These are phyloP conservation scores for Penicillium cosmopolitanum DNA, from an alignment of 495 filamentous ascomycete species.

Conservation along the genomic window DNA sequence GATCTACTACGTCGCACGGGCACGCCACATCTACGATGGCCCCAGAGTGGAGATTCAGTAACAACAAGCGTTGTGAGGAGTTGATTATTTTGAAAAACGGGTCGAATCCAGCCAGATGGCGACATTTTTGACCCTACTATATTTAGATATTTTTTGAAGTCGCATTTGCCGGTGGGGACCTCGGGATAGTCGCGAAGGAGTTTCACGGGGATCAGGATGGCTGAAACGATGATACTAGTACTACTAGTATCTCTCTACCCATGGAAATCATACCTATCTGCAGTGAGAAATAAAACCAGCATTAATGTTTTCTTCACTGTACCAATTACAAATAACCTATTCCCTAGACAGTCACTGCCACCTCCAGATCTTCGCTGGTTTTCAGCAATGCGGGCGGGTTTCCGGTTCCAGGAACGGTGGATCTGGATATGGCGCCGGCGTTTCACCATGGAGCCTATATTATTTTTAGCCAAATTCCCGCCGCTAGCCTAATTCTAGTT, in stretches of 20 bases:
- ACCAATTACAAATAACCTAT: background rate
- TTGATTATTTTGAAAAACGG: too few species aligned
- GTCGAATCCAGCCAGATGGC: too few species aligned
- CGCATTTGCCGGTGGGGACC: too few species aligned
- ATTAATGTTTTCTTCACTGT: background rate
- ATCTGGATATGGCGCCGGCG: background rate
- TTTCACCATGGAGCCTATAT: background rate
- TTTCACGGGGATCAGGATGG: too few species aligned
- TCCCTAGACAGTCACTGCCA: background rate
- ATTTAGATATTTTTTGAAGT: too few species aligned
- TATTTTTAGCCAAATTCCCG: background rate
- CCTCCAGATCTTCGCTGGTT: background rate
- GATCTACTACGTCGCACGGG: constrained; percentile 49
- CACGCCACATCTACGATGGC: constrained; percentile 45
- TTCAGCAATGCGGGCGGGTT: background rate
- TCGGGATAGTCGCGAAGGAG: too few species aligned
- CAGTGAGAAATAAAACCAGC: too few species aligned
- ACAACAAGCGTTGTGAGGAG: background rate
- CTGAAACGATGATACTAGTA: too few species aligned
- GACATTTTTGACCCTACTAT: too few species aligned
- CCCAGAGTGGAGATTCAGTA: constrained; percentile 46
- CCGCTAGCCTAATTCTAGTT: background rate
- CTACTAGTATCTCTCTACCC: too few species aligned
- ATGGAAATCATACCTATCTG: too few species aligned
- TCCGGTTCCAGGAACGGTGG: background rate